A percentile compares a stretch with the other conserved stretches of the same genome.
Conservation (phyloP, 305 asterid genomes). For the Plantago lanceolata region DNA sequence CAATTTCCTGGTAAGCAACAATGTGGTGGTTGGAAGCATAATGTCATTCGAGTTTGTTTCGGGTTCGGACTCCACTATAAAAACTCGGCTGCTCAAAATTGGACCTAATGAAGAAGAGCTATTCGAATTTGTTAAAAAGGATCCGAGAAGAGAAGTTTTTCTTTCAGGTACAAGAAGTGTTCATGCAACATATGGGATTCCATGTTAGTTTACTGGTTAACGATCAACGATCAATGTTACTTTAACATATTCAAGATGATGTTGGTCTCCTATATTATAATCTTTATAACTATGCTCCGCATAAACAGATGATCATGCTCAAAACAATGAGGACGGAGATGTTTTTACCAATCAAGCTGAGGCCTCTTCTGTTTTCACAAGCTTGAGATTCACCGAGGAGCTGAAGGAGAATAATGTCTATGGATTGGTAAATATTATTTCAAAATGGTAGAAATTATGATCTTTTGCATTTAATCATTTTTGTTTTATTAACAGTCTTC, state of each 20-base stretch:
- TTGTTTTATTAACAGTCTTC: too few relatives aligned
- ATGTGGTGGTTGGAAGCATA: neutral
- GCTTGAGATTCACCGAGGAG: neutral
- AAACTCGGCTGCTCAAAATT: neutral
- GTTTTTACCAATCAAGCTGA: neutral
- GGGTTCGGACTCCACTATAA: neutral
- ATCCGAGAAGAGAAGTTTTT: neutral
- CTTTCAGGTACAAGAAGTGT: neutral
- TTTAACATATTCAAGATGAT: neutral
- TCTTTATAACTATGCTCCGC: neutral
- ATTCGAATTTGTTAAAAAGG: neutral
- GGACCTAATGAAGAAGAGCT: too few relatives aligned
- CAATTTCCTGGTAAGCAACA: constrained; percentile 2
- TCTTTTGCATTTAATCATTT: too few relatives aligned
- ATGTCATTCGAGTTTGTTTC: constrained; percentile 15
- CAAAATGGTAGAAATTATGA: neutral
- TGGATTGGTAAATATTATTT: neutral
- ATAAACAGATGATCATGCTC: neutral
- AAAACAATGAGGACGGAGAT: constrained; percentile 4
- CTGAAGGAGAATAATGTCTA: neutral
- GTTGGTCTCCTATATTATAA: neutral
- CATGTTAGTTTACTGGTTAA: too few relatives aligned
- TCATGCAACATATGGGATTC: too few relatives aligned
- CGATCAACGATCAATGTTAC: neutral
- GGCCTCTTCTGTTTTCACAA: neutral